These are phyloP conservation scores for Debaryomyces tyrocola DNA, from an alignment of 805 yeast genomes.

Conservation along the genomic window DNA sequence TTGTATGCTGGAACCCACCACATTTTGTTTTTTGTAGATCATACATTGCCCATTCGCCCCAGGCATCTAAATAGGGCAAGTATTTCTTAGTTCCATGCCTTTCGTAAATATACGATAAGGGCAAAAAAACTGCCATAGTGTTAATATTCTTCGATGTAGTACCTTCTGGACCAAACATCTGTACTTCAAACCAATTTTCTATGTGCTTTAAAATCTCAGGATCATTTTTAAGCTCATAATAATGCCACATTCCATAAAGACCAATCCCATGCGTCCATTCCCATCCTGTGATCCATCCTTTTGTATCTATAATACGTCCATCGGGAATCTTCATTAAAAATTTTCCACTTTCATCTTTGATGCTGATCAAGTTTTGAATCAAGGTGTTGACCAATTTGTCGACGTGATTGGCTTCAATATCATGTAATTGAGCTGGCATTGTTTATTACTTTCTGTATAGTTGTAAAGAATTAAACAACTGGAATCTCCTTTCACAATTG, in stretches of 20 bases:
- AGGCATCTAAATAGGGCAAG: conserved; percentile 28
- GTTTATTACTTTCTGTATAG: background rate
- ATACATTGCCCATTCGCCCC: conserved; percentile 36
- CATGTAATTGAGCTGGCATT: conserved; percentile 16
- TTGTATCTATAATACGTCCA: conserved; percentile 35
- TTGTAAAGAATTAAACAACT: too few relatives aligned
- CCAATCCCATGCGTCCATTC: conserved; percentile 43
- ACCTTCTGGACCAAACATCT: conserved; percentile 27
- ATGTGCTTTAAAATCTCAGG: conserved; percentile 19
- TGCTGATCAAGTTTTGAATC: conserved; percentile 24
- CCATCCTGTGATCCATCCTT: conserved; percentile 40
- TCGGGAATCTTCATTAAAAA: conserved; percentile 28
- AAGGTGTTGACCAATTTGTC: conserved; percentile 15
- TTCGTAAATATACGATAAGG: conserved; percentile 30
- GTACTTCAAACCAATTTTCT: conserved; percentile 26
- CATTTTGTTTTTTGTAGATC: conserved; percentile 28
- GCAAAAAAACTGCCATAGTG: conserved; percentile 35
- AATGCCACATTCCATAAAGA: conserved; percentile 38
- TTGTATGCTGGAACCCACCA: conserved; percentile 36
- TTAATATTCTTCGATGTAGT: conserved; percentile 33
- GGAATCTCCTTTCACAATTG: too few relatives aligned
- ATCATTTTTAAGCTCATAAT: conserved; percentile 25
- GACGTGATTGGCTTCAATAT: conserved; percentile 13
- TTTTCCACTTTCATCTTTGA: conserved; percentile 29
- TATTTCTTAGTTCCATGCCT: conserved; percentile 14